Evolutionary conservation across 306 rosid genomes (phyloP).

Genomic region (Cicer pinnatifidum): DNA sequence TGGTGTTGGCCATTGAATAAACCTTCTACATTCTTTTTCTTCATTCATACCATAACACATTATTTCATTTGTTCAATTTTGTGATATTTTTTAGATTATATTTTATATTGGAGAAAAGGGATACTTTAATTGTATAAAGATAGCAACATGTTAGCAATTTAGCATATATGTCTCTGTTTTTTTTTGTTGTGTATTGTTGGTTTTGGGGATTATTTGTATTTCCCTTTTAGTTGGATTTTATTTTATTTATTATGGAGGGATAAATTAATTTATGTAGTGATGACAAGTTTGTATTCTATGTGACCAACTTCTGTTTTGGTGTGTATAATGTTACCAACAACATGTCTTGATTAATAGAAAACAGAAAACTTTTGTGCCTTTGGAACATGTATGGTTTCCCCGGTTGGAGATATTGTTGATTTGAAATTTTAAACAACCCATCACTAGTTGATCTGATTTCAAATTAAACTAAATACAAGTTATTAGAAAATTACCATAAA

Average conservation of each 20-base stretch:
- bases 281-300: slow-evolving; percentile 31
- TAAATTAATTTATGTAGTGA: background rate
- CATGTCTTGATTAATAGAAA: background rate
- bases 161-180: slow-evolving; percentile 13
- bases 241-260: background rate
- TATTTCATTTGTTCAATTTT: slow-evolving; percentile 46
- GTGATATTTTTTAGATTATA: background rate
- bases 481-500: background rate
- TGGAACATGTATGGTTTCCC: background rate
- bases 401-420: slow-evolving; percentile 21
- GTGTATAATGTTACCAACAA: background rate
- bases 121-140: slow-evolving; percentile 46
- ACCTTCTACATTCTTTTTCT: background rate
- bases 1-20: slow-evolving; percentile 70
- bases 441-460: background rate
- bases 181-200: slow-evolving; percentile 2
- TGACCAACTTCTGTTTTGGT: slow-evolving; percentile 26
- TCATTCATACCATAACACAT: slow-evolving; percentile 21
- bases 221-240: slow-evolving; percentile 29
- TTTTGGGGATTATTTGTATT: slow-evolving; percentile 38
- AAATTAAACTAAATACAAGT: background rate
- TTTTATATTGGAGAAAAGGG: background rate
- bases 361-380: background rate
- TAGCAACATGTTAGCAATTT: background rate
- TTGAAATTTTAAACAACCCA: background rate